Evolutionary conservation across 768 basidiomycete genomes (phyloP), one percentile per base, ranked within the genome.

Genomic region (Hericium erinaceus): DNA sequence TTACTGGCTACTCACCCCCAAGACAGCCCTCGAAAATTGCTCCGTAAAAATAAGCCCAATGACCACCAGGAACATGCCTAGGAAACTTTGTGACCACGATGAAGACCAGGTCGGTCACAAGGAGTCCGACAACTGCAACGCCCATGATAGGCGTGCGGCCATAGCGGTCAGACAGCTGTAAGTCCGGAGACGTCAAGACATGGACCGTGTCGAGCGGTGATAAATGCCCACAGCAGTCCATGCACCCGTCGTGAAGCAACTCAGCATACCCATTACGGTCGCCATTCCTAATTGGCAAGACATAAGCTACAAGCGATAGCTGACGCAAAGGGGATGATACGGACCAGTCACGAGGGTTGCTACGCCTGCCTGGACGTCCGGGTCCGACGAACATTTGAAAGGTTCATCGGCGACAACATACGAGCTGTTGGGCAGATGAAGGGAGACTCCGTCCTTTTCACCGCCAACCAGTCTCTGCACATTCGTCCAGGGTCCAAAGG

Each of bases 91-190:
- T 18, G 1, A 57, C 56, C 9, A 41, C 50, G 4, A 57, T 20
- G 20, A 52, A 39, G 2, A n/a, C 24, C 20, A 52, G 15, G 49
- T 52, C 50, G 6, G 22, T 26, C 9, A 57, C 38, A 12, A 57
- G 20, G n/a, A 51, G 39, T 6, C 49, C 48, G 26, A n/a, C 18
- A 5, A 44, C 28, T 4, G 50, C 48, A 39, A 57, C 12, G 24
- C 49, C 20, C 22, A 57, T 10, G 15, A 57, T 37, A 33, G 20
- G 12, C 18, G 39, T 51, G 49, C 56, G 56, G 3, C 56, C 56
- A 57, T 57, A 41, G 5, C 56, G 48, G 41, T 57, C 56, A 28
- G 56, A 51, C 6, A 57, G 48, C 56, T 57, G n/a, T 22, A 13
- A 46, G 39, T 12, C 2, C 54, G 22, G 8, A 53, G 26, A 55